These are phyloP conservation scores for Cyberlindnera nakhonratchasimensis DNA, from an alignment of 805 yeast species.

Conservation along the genomic window DNA sequence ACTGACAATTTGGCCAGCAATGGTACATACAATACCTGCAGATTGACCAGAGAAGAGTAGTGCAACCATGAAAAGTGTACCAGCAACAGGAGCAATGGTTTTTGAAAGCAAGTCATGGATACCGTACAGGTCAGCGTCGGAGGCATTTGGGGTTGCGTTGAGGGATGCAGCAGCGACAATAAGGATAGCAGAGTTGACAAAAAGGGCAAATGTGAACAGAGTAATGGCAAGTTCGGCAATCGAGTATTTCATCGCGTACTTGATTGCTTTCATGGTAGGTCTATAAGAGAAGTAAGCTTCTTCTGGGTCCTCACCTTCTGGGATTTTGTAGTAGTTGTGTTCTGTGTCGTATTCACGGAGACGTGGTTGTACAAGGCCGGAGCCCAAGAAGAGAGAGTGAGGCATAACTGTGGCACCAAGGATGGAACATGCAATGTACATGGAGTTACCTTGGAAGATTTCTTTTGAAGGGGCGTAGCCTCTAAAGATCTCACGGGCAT, in stretches of 20 bases:
- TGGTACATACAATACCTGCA: slow-evolving; percentile 90
- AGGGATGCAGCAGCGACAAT: slow-evolving; percentile 80
- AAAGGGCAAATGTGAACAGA: slow-evolving; percentile 74
- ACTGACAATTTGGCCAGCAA: slow-evolving; percentile 88
- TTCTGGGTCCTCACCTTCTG: slow-evolving; percentile 27
- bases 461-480: slow-evolving; percentile 68
- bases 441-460: slow-evolving; percentile 55
- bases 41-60: slow-evolving; percentile 81
- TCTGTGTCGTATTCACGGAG: slow-evolving; percentile 68
- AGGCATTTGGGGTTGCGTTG: slow-evolving; percentile 65
- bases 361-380: slow-evolving; percentile 83
- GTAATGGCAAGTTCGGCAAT: slow-evolving; percentile 68
- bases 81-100: slow-evolving; percentile 71
- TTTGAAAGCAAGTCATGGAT: slow-evolving; percentile 62
- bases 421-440: slow-evolving; percentile 74
- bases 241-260: slow-evolving; percentile 67
- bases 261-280: slow-evolving; percentile 73
- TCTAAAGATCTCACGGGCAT: slow-evolving; percentile 47
- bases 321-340: slow-evolving; percentile 44
- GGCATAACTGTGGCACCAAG: slow-evolving; percentile 96
- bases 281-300: slow-evolving; percentile 47
- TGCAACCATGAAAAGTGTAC: slow-evolving; percentile 82
- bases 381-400: slow-evolving; percentile 79
- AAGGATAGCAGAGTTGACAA: slow-evolving; percentile 48
- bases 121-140: slow-evolving; percentile 76